Conservation (phyloP, 1,139 yeast genomes). For the Blastobotrys indianensis region DNA sequence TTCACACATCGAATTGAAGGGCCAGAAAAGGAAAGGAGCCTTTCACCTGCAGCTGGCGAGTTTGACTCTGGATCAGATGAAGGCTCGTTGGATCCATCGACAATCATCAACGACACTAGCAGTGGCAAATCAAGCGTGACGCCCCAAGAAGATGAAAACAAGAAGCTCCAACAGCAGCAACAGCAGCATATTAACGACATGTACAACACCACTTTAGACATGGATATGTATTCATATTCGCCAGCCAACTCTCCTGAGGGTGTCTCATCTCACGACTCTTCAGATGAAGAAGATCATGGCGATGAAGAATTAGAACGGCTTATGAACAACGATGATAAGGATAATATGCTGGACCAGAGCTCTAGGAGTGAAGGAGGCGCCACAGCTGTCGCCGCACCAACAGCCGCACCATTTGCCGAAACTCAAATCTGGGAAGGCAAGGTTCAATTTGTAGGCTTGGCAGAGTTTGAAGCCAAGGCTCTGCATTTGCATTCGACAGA, state of each 20-base stretch:
- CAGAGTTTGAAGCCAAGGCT: constrained; percentile 43
- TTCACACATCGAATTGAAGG: no score
- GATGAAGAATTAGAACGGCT: constrained; percentile 36
- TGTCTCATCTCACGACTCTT: not conserved
- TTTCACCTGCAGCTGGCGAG: no score
- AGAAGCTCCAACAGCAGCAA: constrained; percentile 2
- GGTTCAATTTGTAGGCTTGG: constrained; percentile 50
- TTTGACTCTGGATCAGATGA: no score
- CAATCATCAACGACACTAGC: no score
- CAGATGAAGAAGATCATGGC: constrained; percentile 18
- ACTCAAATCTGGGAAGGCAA: constrained; percentile 49
- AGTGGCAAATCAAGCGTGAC: no score
- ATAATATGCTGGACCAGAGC: constrained; percentile 5
- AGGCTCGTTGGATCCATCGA: no score
- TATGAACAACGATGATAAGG: constrained; percentile 25
- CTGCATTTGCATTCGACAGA: constrained; percentile 41
- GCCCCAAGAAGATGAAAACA: not conserved
- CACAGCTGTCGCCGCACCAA: not conserved
- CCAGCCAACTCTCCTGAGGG: constrained; percentile 21
- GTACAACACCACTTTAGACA: constrained; percentile 11
- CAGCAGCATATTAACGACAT: constrained; percentile 1
- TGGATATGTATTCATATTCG: constrained; percentile 22
- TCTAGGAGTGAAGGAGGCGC: not conserved
- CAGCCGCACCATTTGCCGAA: not conserved
- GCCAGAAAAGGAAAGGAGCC: no score